Evolutionary conservation across 495 filamentous ascomycete genomes (phyloP).

Genomic region (Massariosphaeria phaeospora): DNA sequence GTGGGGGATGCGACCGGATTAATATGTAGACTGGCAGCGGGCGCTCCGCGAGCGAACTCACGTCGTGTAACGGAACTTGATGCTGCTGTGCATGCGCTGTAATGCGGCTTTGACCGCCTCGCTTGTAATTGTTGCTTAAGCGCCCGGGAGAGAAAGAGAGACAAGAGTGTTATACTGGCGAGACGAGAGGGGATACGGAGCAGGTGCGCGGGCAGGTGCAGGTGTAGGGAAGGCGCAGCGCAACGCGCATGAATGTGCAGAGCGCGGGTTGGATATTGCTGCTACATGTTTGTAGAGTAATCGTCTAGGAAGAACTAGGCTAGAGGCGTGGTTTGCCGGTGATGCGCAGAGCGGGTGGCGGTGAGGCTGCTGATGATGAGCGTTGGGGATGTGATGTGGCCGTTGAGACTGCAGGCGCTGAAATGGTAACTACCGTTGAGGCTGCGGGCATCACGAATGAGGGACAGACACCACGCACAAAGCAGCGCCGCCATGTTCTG

Average conservation of each 20-base stretch:
- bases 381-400: slow-evolving; percentile 2
- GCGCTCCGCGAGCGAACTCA: background rate
- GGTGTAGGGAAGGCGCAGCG: background rate
- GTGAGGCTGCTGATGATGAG: slow-evolving; percentile 5
- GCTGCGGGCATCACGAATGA: too few relatives aligned
- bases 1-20: too few relatives aligned
- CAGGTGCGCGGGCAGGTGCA: slow-evolving; percentile 2
- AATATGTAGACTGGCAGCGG: too few relatives aligned
- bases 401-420: too few relatives aligned
- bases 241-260: too few relatives aligned
- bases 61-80: too few relatives aligned
- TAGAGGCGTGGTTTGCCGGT: background rate
- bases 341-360: background rate
- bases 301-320: too few relatives aligned
- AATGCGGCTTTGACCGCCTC: slow-evolving; percentile 1
- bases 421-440: too few relatives aligned
- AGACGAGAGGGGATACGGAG: slow-evolving; percentile 7
- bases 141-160: background rate
- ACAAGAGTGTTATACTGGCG: slow-evolving; percentile 1
- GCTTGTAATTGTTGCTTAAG: slow-evolving; percentile 5
- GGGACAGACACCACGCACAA: too few relatives aligned
- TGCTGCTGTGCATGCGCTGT: background rate
- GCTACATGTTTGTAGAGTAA: too few relatives aligned
- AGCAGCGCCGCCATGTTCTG: too few relatives aligned
- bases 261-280: too few relatives aligned